These are phyloP conservation scores for Debaryomyces maramus DNA, from an alignment of 805 yeast genomes.

Conservation along the genomic window DNA sequence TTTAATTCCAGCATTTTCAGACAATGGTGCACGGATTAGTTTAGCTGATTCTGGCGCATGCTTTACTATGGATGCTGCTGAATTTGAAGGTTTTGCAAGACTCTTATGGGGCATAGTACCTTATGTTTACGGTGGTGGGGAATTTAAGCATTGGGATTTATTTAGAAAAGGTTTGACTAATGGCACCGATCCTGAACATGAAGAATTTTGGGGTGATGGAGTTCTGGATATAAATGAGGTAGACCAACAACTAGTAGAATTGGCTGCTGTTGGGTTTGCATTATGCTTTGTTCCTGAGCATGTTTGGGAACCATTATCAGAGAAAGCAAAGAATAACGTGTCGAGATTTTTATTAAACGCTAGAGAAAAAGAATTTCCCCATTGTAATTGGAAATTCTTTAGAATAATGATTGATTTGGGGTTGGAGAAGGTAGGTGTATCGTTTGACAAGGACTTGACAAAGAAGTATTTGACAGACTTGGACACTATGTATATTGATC, in stretches of 20 bases:
- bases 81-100: conserved; percentile 28
- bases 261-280: conserved; percentile 29
- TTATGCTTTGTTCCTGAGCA: conserved; percentile 20
- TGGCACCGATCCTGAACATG: conserved; percentile 25
- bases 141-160: conserved; percentile 21
- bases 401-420: conserved; percentile 27
- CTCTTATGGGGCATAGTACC: conserved; percentile 32
- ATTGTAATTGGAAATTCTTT: conserved; percentile 29
- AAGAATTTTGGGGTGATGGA: conserved; percentile 28
- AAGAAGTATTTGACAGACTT: conserved; percentile 17
- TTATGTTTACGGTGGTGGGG: conserved; percentile 16
- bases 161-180: conserved; percentile 22
- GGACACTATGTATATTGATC: conserved; percentile 20
- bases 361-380: conserved; percentile 16
- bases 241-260: conserved; percentile 26
- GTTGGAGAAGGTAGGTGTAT: conserved; percentile 19
- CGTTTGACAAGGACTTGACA: conserved; percentile 9
- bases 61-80: conserved; percentile 21
- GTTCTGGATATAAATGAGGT: conserved; percentile 15
- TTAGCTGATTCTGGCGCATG: conserved; percentile 20
- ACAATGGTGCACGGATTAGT: conserved; percentile 15
- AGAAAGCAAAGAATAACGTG: conserved; percentile 16
- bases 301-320: conserved; percentile 25
- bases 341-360: conserved; percentile 16
- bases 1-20: conserved; percentile 10